Evolutionary conservation across 2,329 filamentous ascomycete species (phyloP).

Genomic region (Tolypocladium tropicale): DNA sequence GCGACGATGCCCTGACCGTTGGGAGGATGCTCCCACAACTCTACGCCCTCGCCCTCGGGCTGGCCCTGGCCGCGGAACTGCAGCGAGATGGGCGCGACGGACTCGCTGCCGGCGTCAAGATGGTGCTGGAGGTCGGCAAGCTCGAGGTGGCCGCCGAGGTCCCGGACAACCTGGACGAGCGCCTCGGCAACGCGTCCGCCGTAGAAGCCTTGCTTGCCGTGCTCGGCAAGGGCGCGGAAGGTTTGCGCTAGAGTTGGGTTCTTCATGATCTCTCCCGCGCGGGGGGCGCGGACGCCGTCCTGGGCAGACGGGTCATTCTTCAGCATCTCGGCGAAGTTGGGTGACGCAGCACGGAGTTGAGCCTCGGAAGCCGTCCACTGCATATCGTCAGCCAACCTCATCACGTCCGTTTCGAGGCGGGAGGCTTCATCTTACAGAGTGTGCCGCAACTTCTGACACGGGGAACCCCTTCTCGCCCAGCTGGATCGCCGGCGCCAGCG

Average conservation of each 20-base stretch:
- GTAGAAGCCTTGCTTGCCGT: conserved; percentile 90
- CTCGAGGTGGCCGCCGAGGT: conserved; percentile 67
- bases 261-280: conserved; percentile 77
- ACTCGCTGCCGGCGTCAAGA: conserved; percentile 55
- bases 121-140: conserved; percentile 75
- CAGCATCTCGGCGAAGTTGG: conserved; percentile 79
- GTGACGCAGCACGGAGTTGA: conserved; percentile 60
- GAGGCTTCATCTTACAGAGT: conserved; percentile 42
- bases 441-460: conserved; percentile 68
- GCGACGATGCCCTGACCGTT: conserved; percentile 96
- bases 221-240: conserved; percentile 64
- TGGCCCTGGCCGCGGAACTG: conserved; percentile 59
- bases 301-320: conserved; percentile 61
- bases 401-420: rapidly evolving
- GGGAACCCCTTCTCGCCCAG: conserved; percentile 84
- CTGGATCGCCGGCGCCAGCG: conserved; percentile 73
- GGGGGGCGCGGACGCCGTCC: conserved; percentile 64
- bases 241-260: conserved; percentile 74
- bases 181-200: conserved; percentile 71
- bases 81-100: conserved; percentile 77
- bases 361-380: conserved; percentile 65
- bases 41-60: conserved; percentile 41
- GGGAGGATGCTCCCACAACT: conserved; percentile 93
- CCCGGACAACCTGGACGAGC: conserved; percentile 66
- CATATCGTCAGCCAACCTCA: neutral